Evolutionary conservation across 2,329 filamentous ascomycete species (phyloP).

Genomic region (Chaetomium strumarium): DNA sequence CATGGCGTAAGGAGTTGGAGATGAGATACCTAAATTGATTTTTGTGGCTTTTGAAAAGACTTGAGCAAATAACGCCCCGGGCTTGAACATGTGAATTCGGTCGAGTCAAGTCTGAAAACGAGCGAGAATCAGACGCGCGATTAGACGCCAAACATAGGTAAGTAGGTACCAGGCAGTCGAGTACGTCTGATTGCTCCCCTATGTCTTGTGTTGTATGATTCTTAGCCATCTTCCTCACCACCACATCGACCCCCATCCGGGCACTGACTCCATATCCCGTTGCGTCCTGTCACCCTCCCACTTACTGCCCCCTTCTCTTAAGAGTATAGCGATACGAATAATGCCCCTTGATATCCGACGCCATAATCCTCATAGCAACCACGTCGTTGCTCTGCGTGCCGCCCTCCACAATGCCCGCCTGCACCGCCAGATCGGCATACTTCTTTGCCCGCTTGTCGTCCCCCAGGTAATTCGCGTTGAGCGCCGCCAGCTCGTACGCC

Average conservation of each 20-base stretch:
- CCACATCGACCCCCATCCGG: background rate
- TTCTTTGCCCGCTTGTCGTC: conserved; percentile 28
- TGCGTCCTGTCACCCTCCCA: background rate
- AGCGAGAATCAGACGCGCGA: too few relatives aligned
- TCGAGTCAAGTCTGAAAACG: too few relatives aligned
- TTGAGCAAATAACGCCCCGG: too few relatives aligned
- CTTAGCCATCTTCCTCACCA: too few relatives aligned
- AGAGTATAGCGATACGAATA: conserved; percentile 24
- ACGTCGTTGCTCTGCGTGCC: conserved; percentile 32
- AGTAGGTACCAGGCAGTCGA: too few relatives aligned
- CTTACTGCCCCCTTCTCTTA: conserved; percentile 17
- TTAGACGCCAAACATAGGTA: background rate
- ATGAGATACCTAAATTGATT: background rate
- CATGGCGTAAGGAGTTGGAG: background rate
- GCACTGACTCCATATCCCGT: background rate
- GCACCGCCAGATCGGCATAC: conserved; percentile 32
- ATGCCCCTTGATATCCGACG: conserved; percentile 30
- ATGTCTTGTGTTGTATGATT: too few relatives aligned
- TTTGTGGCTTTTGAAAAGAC: too few relatives aligned
- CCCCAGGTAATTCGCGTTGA: conserved; percentile 36
- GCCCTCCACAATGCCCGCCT: conserved; percentile 34
- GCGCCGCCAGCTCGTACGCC: conserved; percentile 36
- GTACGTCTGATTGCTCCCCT: too few relatives aligned
- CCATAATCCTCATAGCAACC: conserved; percentile 31
- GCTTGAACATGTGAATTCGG: too few relatives aligned